Conservation (phyloP, 805 yeast genomes). For the Kodamaea sagamina region DNA sequence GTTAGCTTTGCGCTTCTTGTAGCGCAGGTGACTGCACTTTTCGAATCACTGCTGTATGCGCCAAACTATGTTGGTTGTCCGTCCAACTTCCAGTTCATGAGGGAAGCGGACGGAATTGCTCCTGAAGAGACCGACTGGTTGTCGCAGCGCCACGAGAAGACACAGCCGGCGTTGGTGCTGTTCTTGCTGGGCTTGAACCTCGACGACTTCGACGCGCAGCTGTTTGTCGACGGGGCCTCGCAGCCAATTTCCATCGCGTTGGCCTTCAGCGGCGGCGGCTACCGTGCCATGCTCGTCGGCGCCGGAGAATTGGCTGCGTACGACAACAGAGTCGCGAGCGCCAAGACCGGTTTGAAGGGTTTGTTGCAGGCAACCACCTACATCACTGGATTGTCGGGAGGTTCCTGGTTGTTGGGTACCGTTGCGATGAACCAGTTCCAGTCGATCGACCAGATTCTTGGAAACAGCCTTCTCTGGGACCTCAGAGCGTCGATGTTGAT, state of each 20-base stretch:
- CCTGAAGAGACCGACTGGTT: slow-evolving; percentile 14
- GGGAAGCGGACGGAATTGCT: slow-evolving; percentile 10
- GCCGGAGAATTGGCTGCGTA: slow-evolving; percentile 84
- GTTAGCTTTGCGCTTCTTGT: neutral
- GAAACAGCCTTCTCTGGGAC: slow-evolving; percentile 22
- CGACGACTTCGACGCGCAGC: slow-evolving; percentile 15
- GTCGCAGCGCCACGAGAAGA: slow-evolving; percentile 11
- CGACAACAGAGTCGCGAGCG: slow-evolving; percentile 68
- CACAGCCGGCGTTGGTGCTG: slow-evolving; percentile 10
- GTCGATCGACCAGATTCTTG: slow-evolving; percentile 20
- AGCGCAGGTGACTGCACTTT: slow-evolving; percentile 1
- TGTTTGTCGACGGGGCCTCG: slow-evolving; percentile 11
- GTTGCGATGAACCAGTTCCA: slow-evolving; percentile 22
- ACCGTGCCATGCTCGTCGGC: slow-evolving; percentile 59
- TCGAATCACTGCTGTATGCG: slow-evolving; percentile 15
- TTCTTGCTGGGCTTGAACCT: slow-evolving; percentile 11
- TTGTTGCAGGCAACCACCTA: slow-evolving; percentile 42
- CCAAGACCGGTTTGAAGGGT: slow-evolving; percentile 22
- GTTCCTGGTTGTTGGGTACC: slow-evolving; percentile 41
- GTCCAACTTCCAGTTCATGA: slow-evolving; percentile 1
- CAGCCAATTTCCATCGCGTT: slow-evolving; percentile 30
- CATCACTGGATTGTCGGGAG: slow-evolving; percentile 44
- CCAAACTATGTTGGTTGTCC: slow-evolving; percentile 17
- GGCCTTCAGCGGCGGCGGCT: slow-evolving; percentile 45
- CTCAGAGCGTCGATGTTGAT: slow-evolving; percentile 19